Percentiles rank a stretch among this genome's conserved stretches.
Conservation (phyloP, 2,329 filamentous ascomycete species). For the Ascochyta clinopodiicola region DNA sequence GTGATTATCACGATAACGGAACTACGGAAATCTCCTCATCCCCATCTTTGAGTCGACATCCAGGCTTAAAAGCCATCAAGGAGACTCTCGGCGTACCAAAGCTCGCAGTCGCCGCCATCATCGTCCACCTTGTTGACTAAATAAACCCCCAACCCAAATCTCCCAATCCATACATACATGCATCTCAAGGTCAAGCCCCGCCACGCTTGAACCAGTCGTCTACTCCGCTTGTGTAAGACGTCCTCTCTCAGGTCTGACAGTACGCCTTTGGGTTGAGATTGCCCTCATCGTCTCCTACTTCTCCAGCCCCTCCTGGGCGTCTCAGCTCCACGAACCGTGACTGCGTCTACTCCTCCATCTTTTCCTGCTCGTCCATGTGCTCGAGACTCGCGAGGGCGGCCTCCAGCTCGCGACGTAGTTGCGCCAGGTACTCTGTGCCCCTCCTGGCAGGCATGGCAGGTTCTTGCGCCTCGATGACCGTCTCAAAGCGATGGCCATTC, state of each 20-base stretch:
- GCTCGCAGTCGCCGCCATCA: background rate
- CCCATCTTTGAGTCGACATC: background rate
- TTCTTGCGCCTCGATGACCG: background rate
- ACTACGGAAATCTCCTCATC: background rate
- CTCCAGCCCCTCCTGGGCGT: background rate
- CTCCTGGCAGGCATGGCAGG: background rate
- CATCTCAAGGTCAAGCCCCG: background rate
- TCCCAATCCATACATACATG: background rate
- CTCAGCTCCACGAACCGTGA: too few relatives aligned
- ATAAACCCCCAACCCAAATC: background rate
- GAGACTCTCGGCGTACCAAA: background rate
- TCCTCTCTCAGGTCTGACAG: conserved; percentile 6
- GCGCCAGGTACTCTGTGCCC: background rate
- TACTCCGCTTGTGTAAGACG: conserved; percentile 4
- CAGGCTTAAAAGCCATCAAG: background rate
- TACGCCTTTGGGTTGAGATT: conserved; percentile 7
- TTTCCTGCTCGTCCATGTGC: background rate
- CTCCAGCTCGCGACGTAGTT: background rate
- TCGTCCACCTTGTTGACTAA: background rate
- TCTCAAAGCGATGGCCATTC: background rate
- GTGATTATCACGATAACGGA: background rate
- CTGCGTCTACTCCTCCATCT: background rate
- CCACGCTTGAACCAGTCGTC: background rate
- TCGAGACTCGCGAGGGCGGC: background rate
- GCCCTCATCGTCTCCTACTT: background rate